A percentile compares a stretch with the other conserved stretches of the same genome.
These are phyloP conservation scores for Neurospora sp. DNA, from an alignment of 495 filamentous ascomycete species.

Conservation along the genomic window DNA sequence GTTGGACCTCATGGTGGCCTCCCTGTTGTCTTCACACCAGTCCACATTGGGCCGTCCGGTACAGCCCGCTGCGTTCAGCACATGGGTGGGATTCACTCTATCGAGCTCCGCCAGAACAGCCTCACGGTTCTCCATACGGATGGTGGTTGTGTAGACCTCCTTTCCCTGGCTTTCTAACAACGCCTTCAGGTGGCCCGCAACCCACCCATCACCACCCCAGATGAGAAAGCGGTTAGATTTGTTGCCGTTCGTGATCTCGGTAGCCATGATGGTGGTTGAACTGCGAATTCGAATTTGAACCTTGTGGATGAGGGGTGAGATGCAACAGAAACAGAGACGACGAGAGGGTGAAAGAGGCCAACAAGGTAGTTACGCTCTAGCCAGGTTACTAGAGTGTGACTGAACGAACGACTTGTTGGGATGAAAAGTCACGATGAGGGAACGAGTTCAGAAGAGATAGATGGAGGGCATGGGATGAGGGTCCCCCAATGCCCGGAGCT, in stretches of 20 bases:
- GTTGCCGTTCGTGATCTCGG: constrained; percentile 12
- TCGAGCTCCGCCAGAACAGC: constrained; percentile 45
- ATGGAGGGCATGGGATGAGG: neutral
- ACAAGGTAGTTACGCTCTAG: neutral
- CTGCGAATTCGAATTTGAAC: neutral
- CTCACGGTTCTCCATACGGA: constrained; percentile 54
- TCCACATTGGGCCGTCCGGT: constrained; percentile 62
- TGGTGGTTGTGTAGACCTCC: constrained; percentile 45
- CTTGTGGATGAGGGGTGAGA: neutral
- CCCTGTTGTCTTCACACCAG: constrained; percentile 60
- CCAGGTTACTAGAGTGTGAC: too few species aligned
- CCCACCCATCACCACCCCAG: constrained; percentile 55
- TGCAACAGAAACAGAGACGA: neutral
- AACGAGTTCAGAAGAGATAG: neutral
- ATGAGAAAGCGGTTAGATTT: constrained; percentile 40
- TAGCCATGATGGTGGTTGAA: constrained; percentile 12
- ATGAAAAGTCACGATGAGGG: neutral
- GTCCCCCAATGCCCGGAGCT: neutral
- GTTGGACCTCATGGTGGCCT: constrained; percentile 54
- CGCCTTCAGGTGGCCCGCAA: constrained; percentile 54
- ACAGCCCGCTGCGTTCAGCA: constrained; percentile 53
- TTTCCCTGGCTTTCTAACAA: constrained; percentile 52
- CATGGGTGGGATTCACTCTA: constrained; percentile 49
- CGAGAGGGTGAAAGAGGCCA: neutral
- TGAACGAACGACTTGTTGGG: neutral